Conservation (phyloP, 2,329 filamentous ascomycete genomes). For the Neophaeococcomyces aloes region DNA sequence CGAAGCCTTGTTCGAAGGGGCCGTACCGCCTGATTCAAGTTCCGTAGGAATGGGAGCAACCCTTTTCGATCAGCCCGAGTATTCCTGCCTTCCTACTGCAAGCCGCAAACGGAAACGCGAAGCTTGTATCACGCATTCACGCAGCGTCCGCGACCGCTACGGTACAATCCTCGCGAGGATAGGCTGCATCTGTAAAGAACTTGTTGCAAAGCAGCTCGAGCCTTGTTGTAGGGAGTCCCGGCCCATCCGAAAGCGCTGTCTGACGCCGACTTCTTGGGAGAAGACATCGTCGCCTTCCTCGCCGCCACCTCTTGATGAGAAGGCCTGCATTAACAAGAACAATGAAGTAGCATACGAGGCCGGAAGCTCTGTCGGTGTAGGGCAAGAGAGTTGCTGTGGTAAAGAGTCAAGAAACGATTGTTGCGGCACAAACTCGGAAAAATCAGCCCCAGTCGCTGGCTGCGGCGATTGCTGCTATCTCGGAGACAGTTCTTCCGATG, state of each 20-base stretch:
- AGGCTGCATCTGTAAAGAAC: constrained; percentile 45
- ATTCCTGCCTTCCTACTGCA: neutral
- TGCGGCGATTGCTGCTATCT: neutral
- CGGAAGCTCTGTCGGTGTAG: neutral
- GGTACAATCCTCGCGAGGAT: constrained; percentile 36
- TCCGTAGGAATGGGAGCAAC: neutral
- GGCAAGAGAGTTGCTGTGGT: neutral
- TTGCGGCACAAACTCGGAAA: neutral
- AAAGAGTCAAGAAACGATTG: neutral
- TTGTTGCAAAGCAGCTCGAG: constrained; percentile 43
- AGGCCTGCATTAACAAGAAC: neutral
- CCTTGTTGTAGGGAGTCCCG: constrained; percentile 35
- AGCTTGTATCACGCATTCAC: neutral
- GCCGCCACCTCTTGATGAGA: neutral
- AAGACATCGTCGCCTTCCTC: neutral
- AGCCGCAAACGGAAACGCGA: neutral
- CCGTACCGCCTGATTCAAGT: neutral
- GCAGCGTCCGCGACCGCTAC: constrained; percentile 25
- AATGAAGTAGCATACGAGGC: neutral
- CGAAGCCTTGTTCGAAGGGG: constrained; percentile 15
- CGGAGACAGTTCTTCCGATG: neutral
- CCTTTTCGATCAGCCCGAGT: neutral
- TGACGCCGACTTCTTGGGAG: neutral
- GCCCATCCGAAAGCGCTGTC: neutral
- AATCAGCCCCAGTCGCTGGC: neutral